phyloP scores from a whole-genome alignment of 1,139 yeast genomes.

The Candida sanyaensis region DNA sequence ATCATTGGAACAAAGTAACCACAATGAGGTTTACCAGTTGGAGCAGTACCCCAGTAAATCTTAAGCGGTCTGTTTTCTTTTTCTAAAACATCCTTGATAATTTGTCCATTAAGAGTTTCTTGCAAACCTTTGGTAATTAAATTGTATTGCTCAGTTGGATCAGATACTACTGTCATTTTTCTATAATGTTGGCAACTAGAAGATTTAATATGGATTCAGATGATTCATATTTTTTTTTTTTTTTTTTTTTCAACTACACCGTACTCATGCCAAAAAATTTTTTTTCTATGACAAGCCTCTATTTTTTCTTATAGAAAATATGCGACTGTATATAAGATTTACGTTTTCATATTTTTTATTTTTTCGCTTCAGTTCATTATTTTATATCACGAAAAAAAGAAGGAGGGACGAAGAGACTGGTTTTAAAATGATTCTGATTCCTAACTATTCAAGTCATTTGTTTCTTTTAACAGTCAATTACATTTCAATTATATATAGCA shows the following conservation, averaged over 20 bases:
- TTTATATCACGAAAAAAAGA: no score
- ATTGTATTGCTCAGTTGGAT: constrained; percentile 67
- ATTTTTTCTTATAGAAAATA: neutral
- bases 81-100: constrained; percentile 81
- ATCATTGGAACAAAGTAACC: constrained; percentile 99
- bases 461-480: no score
- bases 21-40: constrained; percentile 96
- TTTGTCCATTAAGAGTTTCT: constrained; percentile 87
- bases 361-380: neutral
- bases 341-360: neutral
- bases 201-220: neutral
- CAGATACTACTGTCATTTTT: constrained; percentile 8
- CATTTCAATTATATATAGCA: no score
- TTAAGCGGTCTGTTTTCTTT: constrained; percentile 79
- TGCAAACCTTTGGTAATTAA: constrained; percentile 85
- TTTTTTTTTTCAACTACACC: neutral
- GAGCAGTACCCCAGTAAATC: constrained; percentile 87
- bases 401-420: no score
- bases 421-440: no score
- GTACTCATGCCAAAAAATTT: neutral
- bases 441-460: no score
- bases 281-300: neutral
- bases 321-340: constrained; percentile 1
- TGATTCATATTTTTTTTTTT: constrained; percentile 1
- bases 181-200: neutral